These are phyloP conservation scores for Alternaria solani DNA, from an alignment of 2,329 filamentous ascomycete species.

Conservation along the genomic window DNA sequence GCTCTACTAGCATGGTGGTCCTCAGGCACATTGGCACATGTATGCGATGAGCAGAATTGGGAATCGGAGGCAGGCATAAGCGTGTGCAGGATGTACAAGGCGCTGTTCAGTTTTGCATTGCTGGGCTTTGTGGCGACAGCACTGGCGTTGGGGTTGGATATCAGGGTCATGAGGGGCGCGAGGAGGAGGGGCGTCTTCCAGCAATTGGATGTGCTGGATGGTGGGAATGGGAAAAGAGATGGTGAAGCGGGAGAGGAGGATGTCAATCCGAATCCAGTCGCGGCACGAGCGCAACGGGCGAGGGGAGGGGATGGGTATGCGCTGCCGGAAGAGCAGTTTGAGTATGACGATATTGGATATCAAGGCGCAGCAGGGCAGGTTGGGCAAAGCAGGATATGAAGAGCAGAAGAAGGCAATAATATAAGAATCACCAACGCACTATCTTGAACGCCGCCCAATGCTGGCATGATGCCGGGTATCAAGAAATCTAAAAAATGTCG, in stretches of 20 bases:
- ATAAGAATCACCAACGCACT: not conserved
- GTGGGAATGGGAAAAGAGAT: constrained; percentile 38
- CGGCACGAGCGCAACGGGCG: constrained; percentile 14
- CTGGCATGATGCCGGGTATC: constrained; percentile 45
- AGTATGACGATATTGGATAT: constrained; percentile 54
- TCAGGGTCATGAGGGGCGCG: constrained; percentile 54
- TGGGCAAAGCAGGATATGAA: constrained; percentile 20
- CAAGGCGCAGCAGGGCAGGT: constrained; percentile 43
- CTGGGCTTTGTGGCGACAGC: constrained; percentile 59
- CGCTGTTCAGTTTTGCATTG: constrained; percentile 65
- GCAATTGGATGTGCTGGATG: constrained; percentile 53
- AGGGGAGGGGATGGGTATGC: constrained; percentile 49
- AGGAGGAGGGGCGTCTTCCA: constrained; percentile 59
- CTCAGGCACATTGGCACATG: constrained; percentile 60
- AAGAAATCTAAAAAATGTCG: constrained; percentile 50
- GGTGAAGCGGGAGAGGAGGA: constrained; percentile 16
- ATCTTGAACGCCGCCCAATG: constrained; percentile 39
- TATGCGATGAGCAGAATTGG: constrained; percentile 62
- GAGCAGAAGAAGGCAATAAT: not conserved
- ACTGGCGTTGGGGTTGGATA: constrained; percentile 59
- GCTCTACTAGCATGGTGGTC: constrained; percentile 63
- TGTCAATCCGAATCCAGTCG: constrained; percentile 36
- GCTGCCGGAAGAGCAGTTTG: constrained; percentile 54
- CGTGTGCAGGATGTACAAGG: constrained; percentile 67
- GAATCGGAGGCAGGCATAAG: constrained; percentile 62